phyloP scores from a whole-genome alignment of 768 basidiomycete species.

The Gloeophyllum trabeum region DNA sequence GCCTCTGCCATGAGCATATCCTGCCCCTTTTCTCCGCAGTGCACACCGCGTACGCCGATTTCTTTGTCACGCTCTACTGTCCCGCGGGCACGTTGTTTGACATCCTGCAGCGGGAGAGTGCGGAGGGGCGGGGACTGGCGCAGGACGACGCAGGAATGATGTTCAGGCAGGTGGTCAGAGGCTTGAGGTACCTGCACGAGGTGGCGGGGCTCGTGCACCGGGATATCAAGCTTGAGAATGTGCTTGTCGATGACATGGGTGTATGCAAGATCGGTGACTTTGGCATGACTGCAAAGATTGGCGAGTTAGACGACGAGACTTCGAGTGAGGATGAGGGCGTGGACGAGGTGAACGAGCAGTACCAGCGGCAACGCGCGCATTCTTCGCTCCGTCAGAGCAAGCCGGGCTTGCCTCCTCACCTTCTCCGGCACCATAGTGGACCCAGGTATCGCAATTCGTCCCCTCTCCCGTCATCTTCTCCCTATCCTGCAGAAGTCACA shows the following conservation, averaged over 20 bases:
- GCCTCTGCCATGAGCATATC: conserved; percentile 76
- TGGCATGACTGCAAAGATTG: conserved; percentile 65
- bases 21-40: conserved; percentile 67
- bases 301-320: conserved; percentile 31
- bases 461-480: conserved; percentile 22
- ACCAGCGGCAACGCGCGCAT: conserved; percentile 11
- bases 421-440: conserved; percentile 23
- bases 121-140: conserved; percentile 53
- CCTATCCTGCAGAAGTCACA: conserved; percentile 14
- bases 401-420: conserved; percentile 15
- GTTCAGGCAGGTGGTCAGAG: conserved; percentile 79
- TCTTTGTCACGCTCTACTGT: conserved; percentile 75
- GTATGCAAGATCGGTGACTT: conserved; percentile 83
- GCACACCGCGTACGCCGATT: conserved; percentile 54
- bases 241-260: conserved; percentile 82
- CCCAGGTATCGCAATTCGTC: conserved; percentile 40
- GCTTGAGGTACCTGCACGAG: conserved; percentile 75
- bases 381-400: conserved; percentile 14
- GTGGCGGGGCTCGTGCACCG: conserved; percentile 74
- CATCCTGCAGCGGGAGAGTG: conserved; percentile 64
- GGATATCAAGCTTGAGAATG: conserved; percentile 96
- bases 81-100: conserved; percentile 81
- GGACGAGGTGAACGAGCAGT: conserved; percentile 4
- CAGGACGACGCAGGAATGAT: conserved; percentile 77
- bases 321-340: conserved; percentile 13